phyloP scores from a whole-genome alignment of 345 rosid genomes.

The Durio zibethinus region DNA sequence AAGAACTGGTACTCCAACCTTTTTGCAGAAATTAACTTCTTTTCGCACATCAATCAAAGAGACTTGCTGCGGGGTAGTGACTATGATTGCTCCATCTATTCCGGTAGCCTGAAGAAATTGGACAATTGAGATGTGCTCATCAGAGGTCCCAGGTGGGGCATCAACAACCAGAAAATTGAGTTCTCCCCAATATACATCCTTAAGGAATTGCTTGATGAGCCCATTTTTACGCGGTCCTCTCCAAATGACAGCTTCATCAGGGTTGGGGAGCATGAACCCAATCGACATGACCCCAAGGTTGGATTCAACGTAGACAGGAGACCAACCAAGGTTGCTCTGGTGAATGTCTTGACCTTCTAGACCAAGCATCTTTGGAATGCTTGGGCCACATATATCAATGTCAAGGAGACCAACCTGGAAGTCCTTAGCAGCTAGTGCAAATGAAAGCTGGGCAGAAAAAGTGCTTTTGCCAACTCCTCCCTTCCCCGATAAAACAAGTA shows the following conservation, averaged over 20 bases:
- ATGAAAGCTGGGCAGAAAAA: constrained; percentile 86
- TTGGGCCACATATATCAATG: constrained; percentile 92
- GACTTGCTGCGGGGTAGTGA: constrained; percentile 92
- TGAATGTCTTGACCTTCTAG: constrained; percentile 94
- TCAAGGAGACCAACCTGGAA: constrained; percentile 90
- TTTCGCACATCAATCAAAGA: constrained; percentile 91
- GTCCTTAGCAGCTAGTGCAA: constrained; percentile 78
- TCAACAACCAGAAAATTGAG: constrained; percentile 87
- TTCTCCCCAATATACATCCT: constrained; percentile 94
- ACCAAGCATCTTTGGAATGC: constrained; percentile 95
- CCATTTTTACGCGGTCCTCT: constrained; percentile 94
- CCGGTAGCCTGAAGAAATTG: constrained; percentile 84
- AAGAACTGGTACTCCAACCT: constrained; percentile 75
- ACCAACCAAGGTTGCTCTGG: constrained; percentile 99
- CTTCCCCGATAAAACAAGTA: constrained; percentile 82
- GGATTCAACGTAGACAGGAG: constrained; percentile 90
- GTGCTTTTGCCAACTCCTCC: constrained; percentile 99
- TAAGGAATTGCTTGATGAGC: constrained; percentile 85
- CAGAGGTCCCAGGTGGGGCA: constrained; percentile 97
- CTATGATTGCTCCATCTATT: constrained; percentile 89
- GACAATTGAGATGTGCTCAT: constrained; percentile 90
- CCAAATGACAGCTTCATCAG: constrained; percentile 98
- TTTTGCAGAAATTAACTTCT: constrained; percentile 93
- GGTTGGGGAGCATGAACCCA: constrained; percentile 92
- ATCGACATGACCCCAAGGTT: constrained; percentile 98